These are phyloP conservation scores for Naumovozyma dairenensis DNA, from an alignment of 805 yeast genomes.

Conservation along the genomic window DNA sequence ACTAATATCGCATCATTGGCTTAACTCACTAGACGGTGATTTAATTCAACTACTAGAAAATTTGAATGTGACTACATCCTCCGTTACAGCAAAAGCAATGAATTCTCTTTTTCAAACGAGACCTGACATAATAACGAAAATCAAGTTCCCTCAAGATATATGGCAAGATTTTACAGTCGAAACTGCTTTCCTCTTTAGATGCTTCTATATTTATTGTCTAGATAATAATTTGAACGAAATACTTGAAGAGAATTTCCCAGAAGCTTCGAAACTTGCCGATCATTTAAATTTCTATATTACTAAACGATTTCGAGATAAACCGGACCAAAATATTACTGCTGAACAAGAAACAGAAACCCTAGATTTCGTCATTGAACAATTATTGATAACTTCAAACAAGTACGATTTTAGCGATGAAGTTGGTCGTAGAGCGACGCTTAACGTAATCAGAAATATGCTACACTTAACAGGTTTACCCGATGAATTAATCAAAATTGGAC, in stretches of 20 bases:
- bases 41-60: slow-evolving; percentile 61
- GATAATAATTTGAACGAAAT: slow-evolving; percentile 41
- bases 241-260: slow-evolving; percentile 68
- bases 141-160: slow-evolving; percentile 52
- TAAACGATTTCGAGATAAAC: slow-evolving; percentile 28
- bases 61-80: slow-evolving; percentile 58
- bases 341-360: slow-evolving; percentile 44
- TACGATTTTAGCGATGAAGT: slow-evolving; percentile 86
- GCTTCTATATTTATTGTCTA: slow-evolving; percentile 55
- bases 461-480: slow-evolving; percentile 49
- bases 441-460: slow-evolving; percentile 47
- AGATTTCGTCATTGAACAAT: slow-evolving; percentile 67
- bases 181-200: slow-evolving; percentile 59
- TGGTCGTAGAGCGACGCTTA: slow-evolving; percentile 71
- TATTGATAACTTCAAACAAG: slow-evolving; percentile 53
- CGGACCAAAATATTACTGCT: slow-evolving; percentile 10
- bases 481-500: slow-evolving; percentile 41
- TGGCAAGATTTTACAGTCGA: slow-evolving; percentile 71
- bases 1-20: slow-evolving; percentile 67
- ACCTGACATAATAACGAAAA: slow-evolving; percentile 49
- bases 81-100: slow-evolving; percentile 59
- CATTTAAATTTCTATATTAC: slow-evolving; percentile 47
- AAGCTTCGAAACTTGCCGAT: slow-evolving; percentile 59
- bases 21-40: slow-evolving; percentile 56
- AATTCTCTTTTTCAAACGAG: slow-evolving; percentile 50